Percentiles rank a stretch among this genome's conserved stretches.
These are phyloP conservation scores for Nigrospora sphaerica DNA, from an alignment of 2,329 filamentous ascomycete genomes.

Conservation along the genomic window DNA sequence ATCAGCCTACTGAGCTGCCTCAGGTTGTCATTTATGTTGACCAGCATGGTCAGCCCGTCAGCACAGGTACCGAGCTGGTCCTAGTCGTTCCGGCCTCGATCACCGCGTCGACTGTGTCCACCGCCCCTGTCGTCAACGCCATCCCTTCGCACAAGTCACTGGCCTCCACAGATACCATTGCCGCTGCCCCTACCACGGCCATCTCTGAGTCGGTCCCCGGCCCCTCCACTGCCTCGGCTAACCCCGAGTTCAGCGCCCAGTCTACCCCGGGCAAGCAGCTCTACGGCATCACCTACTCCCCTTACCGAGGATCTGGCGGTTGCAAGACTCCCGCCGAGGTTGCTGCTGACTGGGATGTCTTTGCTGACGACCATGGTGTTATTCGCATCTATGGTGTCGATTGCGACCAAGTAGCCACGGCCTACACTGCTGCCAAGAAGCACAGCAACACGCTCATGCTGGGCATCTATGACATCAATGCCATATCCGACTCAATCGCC, in stretches of 20 bases:
- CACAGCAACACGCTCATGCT: conserved; percentile 65
- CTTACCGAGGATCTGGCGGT: conserved; percentile 40
- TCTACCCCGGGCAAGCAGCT: conserved; percentile 9
- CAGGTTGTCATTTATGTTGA: conserved; percentile 55
- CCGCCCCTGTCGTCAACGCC: not conserved
- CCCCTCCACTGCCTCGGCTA: not conserved
- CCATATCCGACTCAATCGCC: conserved; percentile 49
- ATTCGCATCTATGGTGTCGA: conserved; percentile 76
- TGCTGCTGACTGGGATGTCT: conserved; percentile 52
- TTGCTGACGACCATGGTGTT: conserved; percentile 47
- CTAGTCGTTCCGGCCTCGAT: conserved; percentile 16
- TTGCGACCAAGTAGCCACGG: conserved; percentile 63
- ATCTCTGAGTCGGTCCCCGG: not conserved
- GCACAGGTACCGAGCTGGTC: conserved; percentile 32
- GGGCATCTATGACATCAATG: conserved; percentile 61
- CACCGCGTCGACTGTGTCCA: conserved; percentile 11
- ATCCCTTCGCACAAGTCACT: not conserved
- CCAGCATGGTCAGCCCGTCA: conserved; percentile 43
- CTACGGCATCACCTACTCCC: conserved; percentile 41
- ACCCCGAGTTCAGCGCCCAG: conserved; percentile 2
- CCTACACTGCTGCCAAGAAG: conserved; percentile 55
- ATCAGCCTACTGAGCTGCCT: conserved; percentile 32
- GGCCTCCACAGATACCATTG: not conserved
- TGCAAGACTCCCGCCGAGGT: conserved; percentile 65
- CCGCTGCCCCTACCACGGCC: not conserved